Evolutionary conservation across 1,284 basidiomycete species (phyloP).

Genomic region (Leucoagaricus sp.): DNA sequence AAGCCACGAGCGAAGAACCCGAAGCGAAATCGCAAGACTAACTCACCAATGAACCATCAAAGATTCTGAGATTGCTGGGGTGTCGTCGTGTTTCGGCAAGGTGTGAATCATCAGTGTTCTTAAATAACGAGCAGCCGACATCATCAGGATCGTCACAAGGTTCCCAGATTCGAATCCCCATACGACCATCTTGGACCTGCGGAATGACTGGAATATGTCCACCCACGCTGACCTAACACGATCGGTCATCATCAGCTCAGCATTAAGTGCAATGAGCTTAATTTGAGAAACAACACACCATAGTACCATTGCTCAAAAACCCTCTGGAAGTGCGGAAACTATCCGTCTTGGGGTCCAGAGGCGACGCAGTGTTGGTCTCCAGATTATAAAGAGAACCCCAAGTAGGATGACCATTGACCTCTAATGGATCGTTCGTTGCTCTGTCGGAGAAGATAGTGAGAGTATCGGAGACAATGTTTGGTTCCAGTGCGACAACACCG

Average conservation of each 20-base stretch:
- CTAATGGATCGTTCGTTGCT: too few relatives aligned
- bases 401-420: too few relatives aligned
- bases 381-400: too few relatives aligned
- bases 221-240: slow-evolving; percentile 38
- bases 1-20: too few relatives aligned
- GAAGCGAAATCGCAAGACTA: background rate
- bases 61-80: slow-evolving; percentile 64
- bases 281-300: slow-evolving; percentile 74
- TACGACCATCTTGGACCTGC: slow-evolving; percentile 73
- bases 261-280: slow-evolving; percentile 49
- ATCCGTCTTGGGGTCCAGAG: too few relatives aligned
- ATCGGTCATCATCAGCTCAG: too few relatives aligned
- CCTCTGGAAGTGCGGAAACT: too few relatives aligned
- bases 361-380: too few relatives aligned
- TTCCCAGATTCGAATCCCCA: slow-evolving; percentile 71
- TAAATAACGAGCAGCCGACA: too few relatives aligned
- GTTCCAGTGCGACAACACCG: slow-evolving; percentile 83
- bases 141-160: slow-evolving; percentile 61
- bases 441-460: too few relatives aligned
- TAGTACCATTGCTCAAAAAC: slow-evolving; percentile 71
- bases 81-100: slow-evolving; percentile 82
- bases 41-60: slow-evolving; percentile 49
- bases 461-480: too few relatives aligned
- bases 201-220: slow-evolving; percentile 64
- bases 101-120: slow-evolving; percentile 68